These are phyloP conservation scores for Rheum nobile DNA, from an alignment of 148 eudicot species.

Conservation along the genomic window DNA sequence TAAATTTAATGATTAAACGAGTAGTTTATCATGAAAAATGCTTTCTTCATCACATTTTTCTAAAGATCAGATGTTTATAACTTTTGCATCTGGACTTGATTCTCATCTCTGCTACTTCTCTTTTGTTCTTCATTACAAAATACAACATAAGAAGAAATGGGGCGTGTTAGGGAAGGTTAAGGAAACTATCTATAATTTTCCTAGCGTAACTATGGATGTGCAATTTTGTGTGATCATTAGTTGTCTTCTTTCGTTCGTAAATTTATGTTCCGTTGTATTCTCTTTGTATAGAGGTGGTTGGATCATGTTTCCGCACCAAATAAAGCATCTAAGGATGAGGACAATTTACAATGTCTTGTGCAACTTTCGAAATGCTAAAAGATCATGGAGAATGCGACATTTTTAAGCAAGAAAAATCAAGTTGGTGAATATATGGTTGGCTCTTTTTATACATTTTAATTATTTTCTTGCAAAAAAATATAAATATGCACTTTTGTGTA, in stretches of 20 bases:
- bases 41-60: background rate
- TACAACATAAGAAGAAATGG: background rate
- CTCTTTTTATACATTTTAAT: background rate
- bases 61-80: no score
- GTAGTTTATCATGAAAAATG: background rate
- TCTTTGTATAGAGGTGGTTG: no score
- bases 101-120: background rate
- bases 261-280: background rate
- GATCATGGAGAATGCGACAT: conserved; percentile 90
- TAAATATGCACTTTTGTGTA: background rate
- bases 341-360: conserved; percentile 38
- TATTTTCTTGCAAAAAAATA: background rate
- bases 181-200: background rate
- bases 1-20: no score
- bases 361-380: conserved; percentile 72
- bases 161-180: background rate
- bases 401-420: no score
- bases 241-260: background rate
- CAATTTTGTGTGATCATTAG: background rate
- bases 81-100: background rate
- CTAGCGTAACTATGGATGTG: no score
- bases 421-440: conserved; percentile 16
- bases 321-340: conserved; percentile 30
- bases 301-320: no score
- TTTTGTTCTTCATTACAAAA: background rate